Evolutionary conservation across 2,329 filamentous ascomycete genomes (phyloP).

Genomic region (Pseudogymnoascus sp.): DNA sequence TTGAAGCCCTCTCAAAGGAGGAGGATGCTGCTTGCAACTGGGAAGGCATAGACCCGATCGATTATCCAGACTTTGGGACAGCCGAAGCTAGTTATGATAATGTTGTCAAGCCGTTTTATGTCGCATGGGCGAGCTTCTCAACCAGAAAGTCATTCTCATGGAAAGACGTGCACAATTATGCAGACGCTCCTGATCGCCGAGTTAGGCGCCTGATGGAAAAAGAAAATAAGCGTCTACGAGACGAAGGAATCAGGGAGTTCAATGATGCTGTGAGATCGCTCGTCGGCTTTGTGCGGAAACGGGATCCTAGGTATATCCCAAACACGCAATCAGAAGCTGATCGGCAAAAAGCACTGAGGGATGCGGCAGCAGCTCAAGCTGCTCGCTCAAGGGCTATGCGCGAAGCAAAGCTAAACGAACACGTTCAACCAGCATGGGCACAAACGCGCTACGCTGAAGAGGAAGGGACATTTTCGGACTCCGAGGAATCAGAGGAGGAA

Average conservation of each 20-base stretch:
- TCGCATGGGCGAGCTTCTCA: slow-evolving; percentile 69
- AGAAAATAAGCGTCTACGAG: slow-evolving; percentile 78
- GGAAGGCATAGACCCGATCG: slow-evolving; percentile 50
- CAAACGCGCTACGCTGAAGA: slow-evolving; percentile 49
- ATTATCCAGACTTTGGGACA: slow-evolving; percentile 78
- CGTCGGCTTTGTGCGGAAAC: slow-evolving; percentile 80
- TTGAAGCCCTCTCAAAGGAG: slow-evolving; percentile 71
- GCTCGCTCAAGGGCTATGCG: slow-evolving; percentile 75
- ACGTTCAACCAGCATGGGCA: slow-evolving; percentile 67
- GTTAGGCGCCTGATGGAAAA: slow-evolving; percentile 85
- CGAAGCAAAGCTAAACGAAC: slow-evolving; percentile 60
- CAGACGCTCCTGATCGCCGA: slow-evolving; percentile 79
- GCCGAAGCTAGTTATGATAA: slow-evolving; percentile 69
- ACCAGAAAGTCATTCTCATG: slow-evolving; percentile 83
- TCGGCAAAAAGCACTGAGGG: slow-evolving; percentile 67
- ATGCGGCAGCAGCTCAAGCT: slow-evolving; percentile 75
- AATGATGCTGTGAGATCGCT: slow-evolving; percentile 86
- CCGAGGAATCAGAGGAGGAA: slow-evolving; percentile 42
- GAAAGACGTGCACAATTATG: slow-evolving; percentile 76
- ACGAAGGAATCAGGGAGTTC: slow-evolving; percentile 78
- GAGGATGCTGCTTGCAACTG: slow-evolving; percentile 68
- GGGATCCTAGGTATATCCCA: slow-evolving; percentile 76
- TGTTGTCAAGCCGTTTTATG: slow-evolving; percentile 74
- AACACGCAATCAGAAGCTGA: slow-evolving; percentile 74
- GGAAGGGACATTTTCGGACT: slow-evolving; percentile 51